These are phyloP conservation scores for Spinellus fusiger DNA, from an alignment of 192 early-diverging fungal species.

Conservation along the genomic window DNA sequence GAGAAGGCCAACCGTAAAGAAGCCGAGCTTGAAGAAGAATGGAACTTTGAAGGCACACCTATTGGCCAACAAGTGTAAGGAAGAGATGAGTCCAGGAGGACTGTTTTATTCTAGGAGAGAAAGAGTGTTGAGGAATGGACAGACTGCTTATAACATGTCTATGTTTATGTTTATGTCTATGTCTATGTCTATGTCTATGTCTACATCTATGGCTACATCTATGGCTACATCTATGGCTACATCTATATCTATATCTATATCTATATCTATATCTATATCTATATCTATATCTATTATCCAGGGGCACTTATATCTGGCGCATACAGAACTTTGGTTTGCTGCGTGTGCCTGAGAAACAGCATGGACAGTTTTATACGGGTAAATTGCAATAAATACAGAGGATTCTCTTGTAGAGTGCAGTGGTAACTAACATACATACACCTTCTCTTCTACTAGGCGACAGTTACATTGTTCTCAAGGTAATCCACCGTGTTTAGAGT, in stretches of 20 bases:
- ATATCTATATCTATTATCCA: conserved; percentile 15
- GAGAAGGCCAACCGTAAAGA: conserved; percentile 27
- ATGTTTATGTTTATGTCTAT: no score
- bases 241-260: no score
- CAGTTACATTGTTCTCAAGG: conserved; percentile 72
- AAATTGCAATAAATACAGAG: conserved; percentile 8
- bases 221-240: no score
- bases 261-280: no score
- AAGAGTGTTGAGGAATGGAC: not conserved
- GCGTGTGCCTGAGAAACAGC: conserved; percentile 50
- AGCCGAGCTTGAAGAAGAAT: conserved; percentile 21
- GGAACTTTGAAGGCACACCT: conserved; percentile 23
- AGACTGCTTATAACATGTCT: no score
- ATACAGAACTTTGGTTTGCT: conserved; percentile 74
- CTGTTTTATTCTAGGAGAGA: not conserved
- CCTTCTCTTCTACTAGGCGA: conserved; percentile 37
- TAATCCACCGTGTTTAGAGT: conserved; percentile 23
- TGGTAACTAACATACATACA: not conserved
- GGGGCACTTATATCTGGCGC: conserved; percentile 69
- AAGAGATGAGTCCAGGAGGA: not conserved
- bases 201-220: no score
- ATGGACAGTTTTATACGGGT: conserved; percentile 67
- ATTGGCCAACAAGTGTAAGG: conserved; percentile 25
- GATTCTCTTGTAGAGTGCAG: not conserved
- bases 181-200: no score